Base-by-base conservation (phyloP, 768 basidiomycete genomes). In the Boletus rufocinnamomeus region DNA sequence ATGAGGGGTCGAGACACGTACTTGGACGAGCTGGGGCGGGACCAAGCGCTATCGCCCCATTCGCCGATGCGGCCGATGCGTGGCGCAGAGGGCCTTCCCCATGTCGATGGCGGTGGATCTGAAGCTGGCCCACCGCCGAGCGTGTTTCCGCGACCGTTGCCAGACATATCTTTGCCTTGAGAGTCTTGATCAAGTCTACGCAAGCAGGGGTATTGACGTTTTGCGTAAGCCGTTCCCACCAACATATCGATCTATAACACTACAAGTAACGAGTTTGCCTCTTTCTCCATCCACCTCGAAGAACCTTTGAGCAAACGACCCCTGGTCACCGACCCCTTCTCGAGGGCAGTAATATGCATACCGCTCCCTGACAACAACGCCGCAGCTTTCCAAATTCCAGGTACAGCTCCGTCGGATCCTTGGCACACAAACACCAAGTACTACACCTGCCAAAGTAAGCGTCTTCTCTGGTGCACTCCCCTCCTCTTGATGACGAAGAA, bases 31-130 rank as follows among this genome's bases (percentile, higher is more conserved):
- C 62, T 37, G 4, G 60, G 41, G 44, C 61, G 56, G 47, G 79
- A 71, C 67, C 53, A 50, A 59, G 59, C 34, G 8, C 7, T 13
- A 53, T 30, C 40, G 50, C 58, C 65, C 83, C 82, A 82, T 56
- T 80, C 77, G 16, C 84, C 84, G 58, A 86, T 76, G 46, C 84
- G 76, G 23, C 83, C 84, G 7, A 83, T 72, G 56, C 82, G 76
- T 19, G 77, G 75, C 54, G 71, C 63, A 23, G 76, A 48, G 6
- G 77, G 74, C 25, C 76, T 71, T 19, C 73, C 69, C 83, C 83
- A 83, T 8, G 69, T 66, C 13, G 76, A 55, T 2, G 86, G 84
- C 13, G 83, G 69, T 34, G 81, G 79, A 61, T 85, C 82, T 9
- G 66, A 72, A 13, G 59, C 2, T 40, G 76, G 61, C 10, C 73